Evolutionary conservation across 2,329 filamentous ascomycete genomes (phyloP).

Genomic region (Aspergillus vadensis): DNA sequence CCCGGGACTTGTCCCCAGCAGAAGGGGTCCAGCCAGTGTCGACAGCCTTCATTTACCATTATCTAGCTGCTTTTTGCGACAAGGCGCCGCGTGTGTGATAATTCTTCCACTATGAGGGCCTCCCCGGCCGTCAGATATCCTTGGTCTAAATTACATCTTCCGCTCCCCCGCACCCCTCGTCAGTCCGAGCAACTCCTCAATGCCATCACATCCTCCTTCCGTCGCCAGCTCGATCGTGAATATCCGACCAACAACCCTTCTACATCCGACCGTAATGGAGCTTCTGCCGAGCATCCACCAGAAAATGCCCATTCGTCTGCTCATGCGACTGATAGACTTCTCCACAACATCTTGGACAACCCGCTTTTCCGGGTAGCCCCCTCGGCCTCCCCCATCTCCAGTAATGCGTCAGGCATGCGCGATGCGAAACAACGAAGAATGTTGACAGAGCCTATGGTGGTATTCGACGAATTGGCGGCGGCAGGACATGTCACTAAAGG

Average conservation of each 20-base stretch:
- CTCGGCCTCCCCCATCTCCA: conserved; percentile 21
- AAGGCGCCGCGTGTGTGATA: neutral
- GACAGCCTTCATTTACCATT: neutral
- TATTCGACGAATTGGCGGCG: conserved; percentile 43
- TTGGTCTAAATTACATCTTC: conserved; percentile 57
- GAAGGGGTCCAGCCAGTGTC: neutral
- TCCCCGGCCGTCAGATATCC: conserved; percentile 50
- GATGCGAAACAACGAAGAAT: conserved; percentile 22
- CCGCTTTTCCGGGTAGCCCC: conserved; percentile 46
- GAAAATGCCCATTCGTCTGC: conserved; percentile 30
- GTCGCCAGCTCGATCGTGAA: conserved; percentile 62
- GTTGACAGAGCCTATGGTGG: conserved; percentile 36
- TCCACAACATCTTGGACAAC: conserved; percentile 44
- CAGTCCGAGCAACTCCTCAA: conserved; percentile 63
- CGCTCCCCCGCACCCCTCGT: conserved; percentile 54
- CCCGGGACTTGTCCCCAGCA: neutral
- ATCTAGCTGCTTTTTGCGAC: conserved; percentile 2
- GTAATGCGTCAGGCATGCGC: conserved; percentile 15
- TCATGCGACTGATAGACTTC: conserved; percentile 41
- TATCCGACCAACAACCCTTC: conserved; percentile 47
- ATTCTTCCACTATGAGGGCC: conserved; percentile 52
- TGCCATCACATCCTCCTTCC: conserved; percentile 64
- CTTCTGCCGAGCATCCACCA: neutral
- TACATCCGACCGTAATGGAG: conserved; percentile 17
- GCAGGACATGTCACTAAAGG: conserved; percentile 36